Conservation (phyloP, 306 rosid genomes). For the Styphnolobium japonicum region DNA sequence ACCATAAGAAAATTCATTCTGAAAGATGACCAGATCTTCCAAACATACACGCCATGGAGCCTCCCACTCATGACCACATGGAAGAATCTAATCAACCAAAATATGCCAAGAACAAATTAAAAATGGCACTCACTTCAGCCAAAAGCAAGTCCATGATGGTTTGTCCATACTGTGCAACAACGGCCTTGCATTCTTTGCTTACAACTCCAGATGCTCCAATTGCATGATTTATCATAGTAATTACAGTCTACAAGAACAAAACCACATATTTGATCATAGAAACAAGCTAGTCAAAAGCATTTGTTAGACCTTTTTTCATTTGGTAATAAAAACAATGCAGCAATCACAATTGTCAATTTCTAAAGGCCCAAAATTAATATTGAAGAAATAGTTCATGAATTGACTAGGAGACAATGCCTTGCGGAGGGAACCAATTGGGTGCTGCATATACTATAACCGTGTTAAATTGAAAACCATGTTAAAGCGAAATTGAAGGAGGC, state of each 20-base stretch:
- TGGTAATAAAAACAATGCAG: neutral
- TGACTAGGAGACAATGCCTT: neutral
- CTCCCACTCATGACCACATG: neutral
- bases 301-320: neutral
- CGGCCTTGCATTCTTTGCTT: slow-evolving; percentile 72
- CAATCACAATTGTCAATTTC: neutral
- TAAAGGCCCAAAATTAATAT: neutral
- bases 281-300: neutral
- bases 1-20: slow-evolving; percentile 1
- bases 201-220: slow-evolving; percentile 76
- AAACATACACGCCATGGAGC: neutral
- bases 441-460: neutral
- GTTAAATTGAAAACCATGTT: neutral
- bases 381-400: neutral
- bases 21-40: neutral
- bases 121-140: slow-evolving; percentile 51
- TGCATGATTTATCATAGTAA: slow-evolving; percentile 76
- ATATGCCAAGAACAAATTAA: slow-evolving; percentile 1
- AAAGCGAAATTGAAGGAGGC: neutral
- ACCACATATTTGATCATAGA: slow-evolving; percentile 4
- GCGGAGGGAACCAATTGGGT: neutral
- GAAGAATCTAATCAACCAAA: neutral
- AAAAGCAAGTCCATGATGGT: slow-evolving; percentile 69
- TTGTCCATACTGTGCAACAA: slow-evolving; percentile 71
- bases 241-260: slow-evolving; percentile 46